Evolutionary conservation across 2,329 filamentous ascomycete species (phyloP).

Genomic region (Colletotrichum falcatum): DNA sequence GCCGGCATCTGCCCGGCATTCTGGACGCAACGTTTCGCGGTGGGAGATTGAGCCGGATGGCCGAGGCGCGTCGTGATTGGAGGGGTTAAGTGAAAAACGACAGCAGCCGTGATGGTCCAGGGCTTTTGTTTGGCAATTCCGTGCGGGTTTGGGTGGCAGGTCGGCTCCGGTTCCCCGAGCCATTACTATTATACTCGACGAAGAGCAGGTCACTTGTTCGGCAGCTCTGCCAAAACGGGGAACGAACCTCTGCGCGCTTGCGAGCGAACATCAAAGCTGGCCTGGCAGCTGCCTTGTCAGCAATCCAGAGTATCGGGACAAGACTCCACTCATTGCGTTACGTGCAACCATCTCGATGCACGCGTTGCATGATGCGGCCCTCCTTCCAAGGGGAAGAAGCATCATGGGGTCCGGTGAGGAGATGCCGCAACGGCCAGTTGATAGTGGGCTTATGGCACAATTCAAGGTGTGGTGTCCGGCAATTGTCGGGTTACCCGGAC

Average conservation of each 20-base stretch:
- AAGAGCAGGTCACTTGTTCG: neutral
- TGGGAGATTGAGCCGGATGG: conserved; percentile 27
- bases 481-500: neutral
- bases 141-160: neutral
- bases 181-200: too few relatives aligned
- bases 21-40: conserved; percentile 9
- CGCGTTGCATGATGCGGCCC: too few relatives aligned
- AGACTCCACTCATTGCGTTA: neutral
- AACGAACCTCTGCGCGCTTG: neutral
- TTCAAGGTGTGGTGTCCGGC: neutral
- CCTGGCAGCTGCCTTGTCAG: neutral
- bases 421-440: too few relatives aligned
- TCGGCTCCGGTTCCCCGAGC: conserved; percentile 32
- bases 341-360: neutral
- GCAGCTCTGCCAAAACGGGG: neutral
- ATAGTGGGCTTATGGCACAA: neutral
- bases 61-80: conserved; percentile 35
- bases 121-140: conserved; percentile 15
- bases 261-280: too few relatives aligned
- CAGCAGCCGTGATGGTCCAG: neutral
- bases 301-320: conserved; percentile 11
- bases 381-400: neutral
- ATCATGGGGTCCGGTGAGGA: conserved; percentile 4
- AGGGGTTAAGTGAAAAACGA: conserved; percentile 20
- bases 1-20: conserved; percentile 17